Base-by-base conservation (phyloP, 1,284 basidiomycete species). In the Vanrija sp. region DNA sequence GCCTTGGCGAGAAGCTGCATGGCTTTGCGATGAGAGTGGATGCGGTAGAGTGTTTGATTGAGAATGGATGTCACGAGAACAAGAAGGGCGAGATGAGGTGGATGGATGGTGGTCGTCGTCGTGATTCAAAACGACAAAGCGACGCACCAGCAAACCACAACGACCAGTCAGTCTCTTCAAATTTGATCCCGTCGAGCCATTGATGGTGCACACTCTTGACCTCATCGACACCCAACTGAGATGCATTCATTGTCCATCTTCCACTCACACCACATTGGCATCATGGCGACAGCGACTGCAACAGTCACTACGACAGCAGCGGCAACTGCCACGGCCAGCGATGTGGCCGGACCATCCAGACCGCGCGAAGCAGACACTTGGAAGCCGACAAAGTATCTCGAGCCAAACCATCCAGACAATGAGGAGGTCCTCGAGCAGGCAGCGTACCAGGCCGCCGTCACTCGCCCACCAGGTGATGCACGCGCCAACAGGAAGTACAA, bases 401-500 rank as follows among this genome's bases (percentile, higher is more conserved):
- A 78, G 43, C 75, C 78, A 3, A 77, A 80, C 16, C 77, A 88
- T 62, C 85, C 87, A 1, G 87, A 89, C 10, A 86, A 87, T 8
- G 79, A 85, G 45, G 88, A 90, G 59, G 81, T 83, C 12, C 84
- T 84, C 56, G 78, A 85, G 50, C 79, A 85, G 55, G 88, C 91
- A 53, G 81, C 86, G 52, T 89, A 93, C 67, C 78, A 88, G 67
- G 87, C 77, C 0, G 80, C 88, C 3, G 85, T 79, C n/a, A 74
- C 72, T 1, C 59, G 58, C 60, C 75, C 45, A 62, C 66, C 61
- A 22, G 69, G 66, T 27, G 66, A 68, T 57, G 65, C 63, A 81
- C 31, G 91, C 83, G 75, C 80, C 6, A 81, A 90, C 59, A 90
- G 92, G 78, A 92, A 93, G 77, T 92, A 91, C 52, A 82, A 92